These are phyloP conservation scores for Wickerhamiella domercqiae DNA, from an alignment of 805 yeast genomes.

Conservation along the genomic window DNA sequence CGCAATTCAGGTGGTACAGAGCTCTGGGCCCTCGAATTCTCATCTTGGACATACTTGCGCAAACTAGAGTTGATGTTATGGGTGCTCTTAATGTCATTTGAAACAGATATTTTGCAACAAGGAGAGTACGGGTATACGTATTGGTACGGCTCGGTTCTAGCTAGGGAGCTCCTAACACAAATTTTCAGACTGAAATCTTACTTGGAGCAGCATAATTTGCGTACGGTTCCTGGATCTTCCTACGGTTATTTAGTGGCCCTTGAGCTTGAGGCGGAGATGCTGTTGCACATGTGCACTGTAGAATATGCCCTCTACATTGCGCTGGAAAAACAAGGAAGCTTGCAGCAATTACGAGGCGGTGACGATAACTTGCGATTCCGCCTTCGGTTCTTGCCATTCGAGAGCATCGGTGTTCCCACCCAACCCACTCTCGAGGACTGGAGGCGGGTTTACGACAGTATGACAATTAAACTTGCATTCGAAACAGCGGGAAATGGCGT, in stretches of 20 bases:
- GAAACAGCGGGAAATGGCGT: conserved; percentile 16
- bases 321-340: conserved; percentile 7
- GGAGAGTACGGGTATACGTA: conserved; percentile 55
- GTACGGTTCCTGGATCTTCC: conserved; percentile 10
- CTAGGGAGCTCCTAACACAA: conserved; percentile 30
- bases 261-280: conserved; percentile 21
- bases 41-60: conserved; percentile 51
- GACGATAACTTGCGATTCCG: conserved; percentile 22
- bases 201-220: conserved; percentile 16
- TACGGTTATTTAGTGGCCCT: conserved; percentile 18
- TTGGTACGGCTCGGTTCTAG: conserved; percentile 48
- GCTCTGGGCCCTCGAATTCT: conserved; percentile 38
- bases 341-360: conserved; percentile 20
- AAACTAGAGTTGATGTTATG: conserved; percentile 62
- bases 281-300: conserved; percentile 21
- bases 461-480: conserved; percentile 16
- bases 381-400: conserved; percentile 64
- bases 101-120: conserved; percentile 52
- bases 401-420: conserved; percentile 64
- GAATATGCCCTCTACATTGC: conserved; percentile 18
- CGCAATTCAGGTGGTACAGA: conserved; percentile 17
- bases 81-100: conserved; percentile 58
- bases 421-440: conserved; percentile 35
- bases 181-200: conserved; percentile 26
- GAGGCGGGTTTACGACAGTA: conserved; percentile 8